phyloP scores from a whole-genome alignment of 495 filamentous ascomycete genomes.

The Ramalina intermedia region DNA sequence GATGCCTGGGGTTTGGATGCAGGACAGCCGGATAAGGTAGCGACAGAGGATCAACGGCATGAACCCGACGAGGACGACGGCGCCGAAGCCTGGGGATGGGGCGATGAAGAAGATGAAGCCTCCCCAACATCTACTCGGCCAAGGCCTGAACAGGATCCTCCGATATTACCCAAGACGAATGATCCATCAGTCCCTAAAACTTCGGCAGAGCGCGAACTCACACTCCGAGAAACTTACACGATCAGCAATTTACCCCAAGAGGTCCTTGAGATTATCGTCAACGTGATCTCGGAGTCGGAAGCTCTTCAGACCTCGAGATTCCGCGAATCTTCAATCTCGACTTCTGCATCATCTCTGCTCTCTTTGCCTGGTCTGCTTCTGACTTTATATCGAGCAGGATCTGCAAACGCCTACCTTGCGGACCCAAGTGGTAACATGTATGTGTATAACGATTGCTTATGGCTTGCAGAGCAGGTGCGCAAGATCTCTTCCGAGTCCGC shows the following conservation, averaged over 20 bases:
- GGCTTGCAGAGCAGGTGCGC: constrained; percentile 60
- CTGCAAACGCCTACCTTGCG: constrained; percentile 61
- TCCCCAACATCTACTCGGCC: constrained; percentile 1
- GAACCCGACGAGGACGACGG: constrained; percentile 25
- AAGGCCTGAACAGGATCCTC: constrained; percentile 2
- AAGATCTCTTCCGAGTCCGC: constrained; percentile 26
- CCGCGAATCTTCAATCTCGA: constrained; percentile 41
- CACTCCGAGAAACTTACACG: constrained; percentile 72
- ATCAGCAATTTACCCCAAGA: constrained; percentile 72
- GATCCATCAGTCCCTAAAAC: constrained; percentile 5
- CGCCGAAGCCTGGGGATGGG: constrained; percentile 59
- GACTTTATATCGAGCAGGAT: constrained; percentile 81
- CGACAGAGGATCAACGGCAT: constrained; percentile 15
- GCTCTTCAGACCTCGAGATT: constrained; percentile 32
- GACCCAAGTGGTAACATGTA: constrained; percentile 68
- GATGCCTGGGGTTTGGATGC: constrained; percentile 53
- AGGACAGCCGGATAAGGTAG: constrained; percentile 15
- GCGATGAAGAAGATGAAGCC: constrained; percentile 26
- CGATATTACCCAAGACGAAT: constrained; percentile 5
- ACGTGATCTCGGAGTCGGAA: constrained; percentile 56
- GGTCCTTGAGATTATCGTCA: constrained; percentile 53
- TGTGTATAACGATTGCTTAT: constrained; percentile 82
- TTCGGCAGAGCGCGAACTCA: constrained; percentile 40
- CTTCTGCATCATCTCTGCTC: constrained; percentile 62
- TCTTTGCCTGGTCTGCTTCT: constrained; percentile 70